Conservation (phyloP, 2,329 filamentous ascomycete species). For the Arthrinium puccinioides region DNA sequence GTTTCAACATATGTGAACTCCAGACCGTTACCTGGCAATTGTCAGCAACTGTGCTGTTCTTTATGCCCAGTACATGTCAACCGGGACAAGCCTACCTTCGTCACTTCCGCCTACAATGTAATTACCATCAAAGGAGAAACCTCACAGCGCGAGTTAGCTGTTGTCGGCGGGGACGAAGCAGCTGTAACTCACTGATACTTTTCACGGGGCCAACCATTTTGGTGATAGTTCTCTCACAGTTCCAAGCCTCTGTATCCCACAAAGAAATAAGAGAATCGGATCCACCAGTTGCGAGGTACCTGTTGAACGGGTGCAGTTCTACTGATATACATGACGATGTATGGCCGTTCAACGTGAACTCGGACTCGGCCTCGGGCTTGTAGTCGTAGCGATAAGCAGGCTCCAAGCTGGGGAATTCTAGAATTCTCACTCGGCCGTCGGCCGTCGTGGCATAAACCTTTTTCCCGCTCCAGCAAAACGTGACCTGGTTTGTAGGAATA, state of each 20-base stretch:
- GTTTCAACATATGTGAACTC: slow-evolving; percentile 67
- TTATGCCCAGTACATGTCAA: too few relatives aligned
- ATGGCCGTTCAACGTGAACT: slow-evolving; percentile 63
- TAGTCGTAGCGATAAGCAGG: slow-evolving; percentile 44
- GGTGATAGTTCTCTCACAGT: slow-evolving; percentile 64
- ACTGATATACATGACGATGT: slow-evolving; percentile 64
- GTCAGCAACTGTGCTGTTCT: slow-evolving; percentile 8
- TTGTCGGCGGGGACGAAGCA: neutral
- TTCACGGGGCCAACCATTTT: slow-evolving; percentile 63
- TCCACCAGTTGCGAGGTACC: slow-evolving; percentile 67
- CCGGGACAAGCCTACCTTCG: slow-evolving; percentile 42
- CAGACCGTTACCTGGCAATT: slow-evolving; percentile 45
- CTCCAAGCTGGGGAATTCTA: slow-evolving; percentile 59
- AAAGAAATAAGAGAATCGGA: slow-evolving; percentile 68
- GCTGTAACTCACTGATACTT: slow-evolving; percentile 51
- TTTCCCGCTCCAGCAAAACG: slow-evolving; percentile 66
- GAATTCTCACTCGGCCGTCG: slow-evolving; percentile 63
- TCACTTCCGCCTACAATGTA: slow-evolving; percentile 70
- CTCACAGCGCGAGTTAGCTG: too few relatives aligned
- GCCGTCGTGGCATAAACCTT: slow-evolving; percentile 65
- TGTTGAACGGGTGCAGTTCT: slow-evolving; percentile 63
- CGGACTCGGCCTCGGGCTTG: slow-evolving; percentile 32
- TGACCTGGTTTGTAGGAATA: slow-evolving; percentile 63
- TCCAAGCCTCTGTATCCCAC: slow-evolving; percentile 74
- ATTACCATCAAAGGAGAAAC: slow-evolving; percentile 72